These are phyloP conservation scores for Corylus avellana DNA, from an alignment of 306 rosid genomes.

Conservation along the genomic window DNA sequence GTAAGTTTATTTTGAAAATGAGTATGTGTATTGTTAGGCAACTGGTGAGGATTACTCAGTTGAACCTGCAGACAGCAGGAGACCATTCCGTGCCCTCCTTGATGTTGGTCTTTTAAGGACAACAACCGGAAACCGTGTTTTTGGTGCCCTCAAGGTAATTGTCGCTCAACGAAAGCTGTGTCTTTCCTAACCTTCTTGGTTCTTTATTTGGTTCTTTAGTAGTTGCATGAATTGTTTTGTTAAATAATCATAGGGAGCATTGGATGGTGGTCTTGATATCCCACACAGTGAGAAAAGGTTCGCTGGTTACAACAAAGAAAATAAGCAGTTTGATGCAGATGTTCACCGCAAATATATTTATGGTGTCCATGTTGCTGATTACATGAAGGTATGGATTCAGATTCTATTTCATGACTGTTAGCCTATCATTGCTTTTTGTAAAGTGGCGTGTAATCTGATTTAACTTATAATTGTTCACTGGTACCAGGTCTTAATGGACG, in stretches of 20 bases:
- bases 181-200: not conserved
- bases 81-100: slow-evolving; percentile 97
- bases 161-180: not conserved
- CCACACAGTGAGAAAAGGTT: slow-evolving; percentile 92
- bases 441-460: not conserved
- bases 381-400: slow-evolving; percentile 54
- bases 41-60: slow-evolving; percentile 90
- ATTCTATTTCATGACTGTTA: not conserved
- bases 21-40: slow-evolving; percentile 37
- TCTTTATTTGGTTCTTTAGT: not conserved
- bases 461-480: not conserved
- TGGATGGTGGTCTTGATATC: slow-evolving; percentile 91
- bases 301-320: slow-evolving; percentile 73
- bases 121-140: slow-evolving; percentile 86
- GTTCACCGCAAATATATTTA: slow-evolving; percentile 80
- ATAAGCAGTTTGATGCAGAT: slow-evolving; percentile 73
- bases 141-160: slow-evolving; percentile 78
- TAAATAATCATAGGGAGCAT: slow-evolving; percentile 58
- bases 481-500: slow-evolving; percentile 60
- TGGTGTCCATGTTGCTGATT: slow-evolving; percentile 72
- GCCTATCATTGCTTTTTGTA: not conserved
- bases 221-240: not conserved
- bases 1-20: not conserved
- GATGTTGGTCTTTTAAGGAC: slow-evolving; percentile 87
- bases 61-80: slow-evolving; percentile 83